phyloP scores from a whole-genome alignment of 495 filamentous ascomycete species.

The Xylaria telfairii region DNA sequence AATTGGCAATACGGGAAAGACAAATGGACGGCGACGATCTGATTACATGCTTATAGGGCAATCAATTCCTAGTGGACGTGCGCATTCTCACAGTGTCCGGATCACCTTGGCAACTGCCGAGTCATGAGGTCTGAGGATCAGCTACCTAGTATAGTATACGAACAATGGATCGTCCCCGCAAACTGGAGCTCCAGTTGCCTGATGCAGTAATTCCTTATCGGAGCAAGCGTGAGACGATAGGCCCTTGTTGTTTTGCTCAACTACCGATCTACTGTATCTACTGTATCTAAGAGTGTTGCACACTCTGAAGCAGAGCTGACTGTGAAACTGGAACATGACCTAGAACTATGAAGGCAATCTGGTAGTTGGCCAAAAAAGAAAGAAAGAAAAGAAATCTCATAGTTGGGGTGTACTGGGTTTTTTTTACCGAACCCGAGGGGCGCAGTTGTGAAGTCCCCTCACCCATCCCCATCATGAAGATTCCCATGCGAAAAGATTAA shows the following conservation, averaged over 20 bases:
- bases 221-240: conserved; percentile 11
- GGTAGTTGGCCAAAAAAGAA: not conserved
- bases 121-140: not conserved
- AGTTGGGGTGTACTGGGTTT: too few relatives aligned
- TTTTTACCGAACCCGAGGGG: not conserved
- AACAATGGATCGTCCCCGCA: conserved; percentile 6
- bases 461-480: not conserved
- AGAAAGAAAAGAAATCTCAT: too few relatives aligned
- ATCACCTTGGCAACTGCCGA: not conserved
- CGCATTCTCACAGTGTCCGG: not conserved
- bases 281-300: too few relatives aligned
- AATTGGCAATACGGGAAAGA: not conserved
- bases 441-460: not conserved
- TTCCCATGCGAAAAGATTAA: not conserved
- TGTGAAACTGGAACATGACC: not conserved
- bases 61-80: not conserved
- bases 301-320: not conserved
- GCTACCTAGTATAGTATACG: not conserved
- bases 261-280: not conserved
- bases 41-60: too few relatives aligned
- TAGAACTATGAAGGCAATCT: not conserved
- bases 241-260: not conserved
- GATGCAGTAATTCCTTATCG: conserved; percentile 24
- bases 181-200: conserved; percentile 17
- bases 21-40: not conserved